These are phyloP conservation scores for Phialemonium atrogriseum DNA, from an alignment of 2,329 filamentous ascomycete species.

Conservation along the genomic window DNA sequence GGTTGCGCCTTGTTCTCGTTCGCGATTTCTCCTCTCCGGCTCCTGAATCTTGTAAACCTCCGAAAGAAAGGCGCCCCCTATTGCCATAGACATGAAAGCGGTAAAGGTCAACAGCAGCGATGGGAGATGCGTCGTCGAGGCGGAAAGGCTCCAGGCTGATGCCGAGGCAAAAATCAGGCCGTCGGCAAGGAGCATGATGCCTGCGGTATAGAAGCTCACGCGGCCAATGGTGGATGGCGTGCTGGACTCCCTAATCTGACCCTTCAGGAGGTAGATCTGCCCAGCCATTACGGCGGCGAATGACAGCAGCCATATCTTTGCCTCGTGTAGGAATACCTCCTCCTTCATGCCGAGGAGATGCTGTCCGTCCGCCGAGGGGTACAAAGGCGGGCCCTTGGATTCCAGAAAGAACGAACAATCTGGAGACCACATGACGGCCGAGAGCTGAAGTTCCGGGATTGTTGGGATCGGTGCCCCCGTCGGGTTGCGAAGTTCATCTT, in stretches of 20 bases:
- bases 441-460: slow-evolving; percentile 53
- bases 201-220: slow-evolving; percentile 55
- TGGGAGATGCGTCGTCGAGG: slow-evolving; percentile 47
- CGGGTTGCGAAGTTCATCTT: slow-evolving; percentile 54
- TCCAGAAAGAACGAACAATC: slow-evolving; percentile 61
- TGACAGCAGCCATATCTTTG: slow-evolving; percentile 51
- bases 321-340: slow-evolving; percentile 47
- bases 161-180: slow-evolving; percentile 49
- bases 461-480: slow-evolving; percentile 47
- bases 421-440: slow-evolving; percentile 57
- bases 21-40: slow-evolving; percentile 18
- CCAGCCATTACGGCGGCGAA: slow-evolving; percentile 48
- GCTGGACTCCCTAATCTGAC: slow-evolving; percentile 57
- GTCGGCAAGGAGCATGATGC: slow-evolving; percentile 55
- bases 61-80: slow-evolving; percentile 49
- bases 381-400: slow-evolving; percentile 53
- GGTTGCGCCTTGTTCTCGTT: slow-evolving; percentile 12
- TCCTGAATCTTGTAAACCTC: slow-evolving; percentile 45
- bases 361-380: slow-evolving; percentile 37
- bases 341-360: slow-evolving; percentile 54
- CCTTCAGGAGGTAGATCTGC: slow-evolving; percentile 55
- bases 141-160: slow-evolving; percentile 47
- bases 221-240: slow-evolving; percentile 61
- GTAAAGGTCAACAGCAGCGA: slow-evolving; percentile 45
- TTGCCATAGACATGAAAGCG: slow-evolving; percentile 47